Conservation (phyloP, 2,329 filamentous ascomycete species). For the Scytalidium sp. region DNA sequence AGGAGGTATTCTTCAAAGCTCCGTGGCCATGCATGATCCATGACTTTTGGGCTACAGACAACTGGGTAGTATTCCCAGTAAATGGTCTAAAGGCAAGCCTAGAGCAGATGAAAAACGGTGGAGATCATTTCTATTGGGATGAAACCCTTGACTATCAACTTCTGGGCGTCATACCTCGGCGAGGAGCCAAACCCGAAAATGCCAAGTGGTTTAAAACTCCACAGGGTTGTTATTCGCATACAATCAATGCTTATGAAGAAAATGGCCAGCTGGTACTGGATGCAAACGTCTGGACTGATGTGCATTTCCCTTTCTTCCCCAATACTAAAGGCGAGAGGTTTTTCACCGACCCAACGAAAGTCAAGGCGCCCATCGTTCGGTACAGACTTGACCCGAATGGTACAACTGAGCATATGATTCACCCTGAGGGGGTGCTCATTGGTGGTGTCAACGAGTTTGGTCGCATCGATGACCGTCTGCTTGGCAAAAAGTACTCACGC, state of each 20-base stretch:
- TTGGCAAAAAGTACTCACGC: not conserved
- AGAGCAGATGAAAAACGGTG: not conserved
- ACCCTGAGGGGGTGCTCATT: conserved; percentile 58
- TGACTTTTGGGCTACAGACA: conserved; percentile 41
- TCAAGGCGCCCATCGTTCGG: not conserved
- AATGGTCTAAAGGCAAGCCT: not conserved
- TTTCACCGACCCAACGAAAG: not conserved
- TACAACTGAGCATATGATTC: conserved; percentile 53
- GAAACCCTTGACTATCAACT: not conserved
- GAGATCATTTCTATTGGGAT: not conserved
- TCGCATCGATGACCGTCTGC: not conserved
- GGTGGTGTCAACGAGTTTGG: conserved; percentile 17
- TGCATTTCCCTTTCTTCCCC: not conserved
- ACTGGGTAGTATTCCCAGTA: conserved; percentile 31
- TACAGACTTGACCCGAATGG: conserved; percentile 48
- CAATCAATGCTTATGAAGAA: not conserved
- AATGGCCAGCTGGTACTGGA: not conserved
- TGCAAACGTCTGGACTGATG: not conserved
- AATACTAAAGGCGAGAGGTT: not conserved
- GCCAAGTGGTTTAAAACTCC: not conserved
- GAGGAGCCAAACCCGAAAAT: not conserved
- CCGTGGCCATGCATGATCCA: conserved; percentile 49
- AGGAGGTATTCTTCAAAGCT: conserved; percentile 44
- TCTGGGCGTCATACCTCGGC: not conserved
- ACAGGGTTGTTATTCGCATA: not conserved